Evolutionary conservation across 176 grass and related monocot genomes (phyloP).

Genomic region (Bothriochloa decipiens): DNA sequence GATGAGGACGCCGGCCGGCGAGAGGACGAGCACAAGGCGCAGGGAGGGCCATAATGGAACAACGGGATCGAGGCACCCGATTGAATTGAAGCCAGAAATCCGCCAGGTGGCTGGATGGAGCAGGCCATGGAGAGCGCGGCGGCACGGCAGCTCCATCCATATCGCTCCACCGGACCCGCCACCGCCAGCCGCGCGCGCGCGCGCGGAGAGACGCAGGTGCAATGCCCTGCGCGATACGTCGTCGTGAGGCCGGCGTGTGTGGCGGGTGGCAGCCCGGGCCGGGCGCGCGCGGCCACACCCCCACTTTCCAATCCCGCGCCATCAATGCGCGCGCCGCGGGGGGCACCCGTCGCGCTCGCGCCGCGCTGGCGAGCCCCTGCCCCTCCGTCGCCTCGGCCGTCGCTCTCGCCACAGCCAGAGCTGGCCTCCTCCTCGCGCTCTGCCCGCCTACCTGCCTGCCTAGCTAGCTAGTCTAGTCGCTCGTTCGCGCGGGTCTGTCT

Average conservation of each 20-base stretch:
- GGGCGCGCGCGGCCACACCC: constrained; percentile 30
- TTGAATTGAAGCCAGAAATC: too few relatives aligned
- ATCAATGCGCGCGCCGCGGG: constrained; percentile 45
- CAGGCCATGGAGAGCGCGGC: background rate
- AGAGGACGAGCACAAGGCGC: too few relatives aligned
- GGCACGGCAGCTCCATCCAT: background rate
- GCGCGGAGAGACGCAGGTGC: background rate
- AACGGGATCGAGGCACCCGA: too few relatives aligned
- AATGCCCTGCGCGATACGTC: constrained; percentile 63
- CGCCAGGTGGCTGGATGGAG: too few relatives aligned
- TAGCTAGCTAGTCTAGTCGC: background rate
- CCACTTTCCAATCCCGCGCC: constrained; percentile 37
- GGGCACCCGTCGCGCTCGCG: constrained; percentile 6
- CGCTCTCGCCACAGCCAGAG: constrained; percentile 13
- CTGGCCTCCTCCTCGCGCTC: background rate
- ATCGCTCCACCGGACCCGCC: background rate
- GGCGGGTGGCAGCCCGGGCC: constrained; percentile 28
- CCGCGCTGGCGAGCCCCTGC: constrained; percentile 45
- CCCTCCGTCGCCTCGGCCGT: constrained; percentile 47
- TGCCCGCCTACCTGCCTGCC: background rate
- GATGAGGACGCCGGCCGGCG: too few relatives aligned
- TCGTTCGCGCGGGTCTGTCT: background rate
- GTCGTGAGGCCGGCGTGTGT: constrained; percentile 51
- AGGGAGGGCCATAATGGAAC: too few relatives aligned
- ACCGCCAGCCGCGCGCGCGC: background rate